A percentile compares a stretch with the other conserved stretches of the same genome.
Conservation (phyloP, 176 grass and related monocot genomes). For the Pontederia paniculata region DNA sequence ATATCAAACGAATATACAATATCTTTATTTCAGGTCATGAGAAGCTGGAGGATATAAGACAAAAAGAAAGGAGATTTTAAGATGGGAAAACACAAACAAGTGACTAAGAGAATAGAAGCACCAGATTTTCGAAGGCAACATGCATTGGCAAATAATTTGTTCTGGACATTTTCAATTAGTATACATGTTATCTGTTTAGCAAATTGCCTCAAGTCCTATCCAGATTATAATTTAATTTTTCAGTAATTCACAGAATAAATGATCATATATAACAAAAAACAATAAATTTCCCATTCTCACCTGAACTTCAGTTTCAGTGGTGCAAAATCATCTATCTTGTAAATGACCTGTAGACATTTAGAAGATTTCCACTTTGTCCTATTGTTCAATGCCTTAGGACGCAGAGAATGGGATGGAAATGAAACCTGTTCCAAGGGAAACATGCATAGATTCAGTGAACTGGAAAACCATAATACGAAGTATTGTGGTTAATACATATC, state of each 20-base stretch:
- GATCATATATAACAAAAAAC: background rate
- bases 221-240: background rate
- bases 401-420: background rate
- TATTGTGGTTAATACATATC: background rate
- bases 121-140: no score
- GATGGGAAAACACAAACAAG: no score
- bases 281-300: background rate
- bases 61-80: no score
- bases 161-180: no score
- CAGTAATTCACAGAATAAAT: background rate
- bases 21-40: no score
- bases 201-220: background rate
- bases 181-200: no score
- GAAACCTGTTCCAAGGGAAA: background rate
- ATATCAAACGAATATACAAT: no score
- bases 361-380: background rate
- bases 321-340: background rate
- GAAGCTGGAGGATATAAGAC: no score
- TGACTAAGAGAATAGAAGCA: no score
- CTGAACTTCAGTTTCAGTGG: background rate
- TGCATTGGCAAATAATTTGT: no score
- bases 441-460: background rate
- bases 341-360: background rate
- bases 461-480: background rate
- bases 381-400: background rate